These are phyloP conservation scores for Claviceps pazoutovae DNA, from an alignment of 2,329 filamentous ascomycete genomes.

Conservation along the genomic window DNA sequence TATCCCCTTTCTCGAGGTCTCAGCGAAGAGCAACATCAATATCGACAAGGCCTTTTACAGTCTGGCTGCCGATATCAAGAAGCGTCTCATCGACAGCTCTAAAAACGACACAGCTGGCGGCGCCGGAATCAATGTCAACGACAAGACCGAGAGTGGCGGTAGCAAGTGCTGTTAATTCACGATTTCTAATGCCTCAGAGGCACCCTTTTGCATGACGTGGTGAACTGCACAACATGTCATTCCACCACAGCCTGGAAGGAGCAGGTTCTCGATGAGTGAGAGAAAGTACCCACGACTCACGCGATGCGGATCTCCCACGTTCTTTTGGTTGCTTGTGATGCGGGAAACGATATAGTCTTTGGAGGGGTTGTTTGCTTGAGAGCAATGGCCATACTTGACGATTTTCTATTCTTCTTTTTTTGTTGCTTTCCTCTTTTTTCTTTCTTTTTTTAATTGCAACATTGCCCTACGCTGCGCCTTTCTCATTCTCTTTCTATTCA, in stretches of 20 bases:
- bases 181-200: neutral
- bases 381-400: conserved; percentile 1
- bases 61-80: conserved; percentile 94
- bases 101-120: conserved; percentile 54
- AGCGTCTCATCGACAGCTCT: conserved; percentile 83
- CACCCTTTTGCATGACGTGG: neutral
- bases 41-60: conserved; percentile 98
- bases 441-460: conserved; percentile 4
- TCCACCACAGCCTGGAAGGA: neutral
- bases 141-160: conserved; percentile 41
- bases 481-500: conserved; percentile 9
- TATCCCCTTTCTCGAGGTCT: conserved; percentile 96
- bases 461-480: conserved; percentile 10
- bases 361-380: neutral
- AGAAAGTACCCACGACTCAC: neutral
- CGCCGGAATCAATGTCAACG: conserved; percentile 55
- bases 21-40: conserved; percentile 98
- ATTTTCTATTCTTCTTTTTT: conserved; percentile 4
- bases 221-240: neutral
- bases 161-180: conserved; percentile 45
- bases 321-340: neutral
- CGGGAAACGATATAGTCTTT: neutral
- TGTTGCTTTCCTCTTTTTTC: neutral
- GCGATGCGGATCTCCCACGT: neutral
- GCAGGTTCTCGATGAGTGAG: neutral